A percentile compares a stretch with the other conserved stretches of the same genome.
Evolutionary conservation across 2,329 filamentous ascomycete species (phyloP).

Genomic region (Ceratocystis lukuohia): DNA sequence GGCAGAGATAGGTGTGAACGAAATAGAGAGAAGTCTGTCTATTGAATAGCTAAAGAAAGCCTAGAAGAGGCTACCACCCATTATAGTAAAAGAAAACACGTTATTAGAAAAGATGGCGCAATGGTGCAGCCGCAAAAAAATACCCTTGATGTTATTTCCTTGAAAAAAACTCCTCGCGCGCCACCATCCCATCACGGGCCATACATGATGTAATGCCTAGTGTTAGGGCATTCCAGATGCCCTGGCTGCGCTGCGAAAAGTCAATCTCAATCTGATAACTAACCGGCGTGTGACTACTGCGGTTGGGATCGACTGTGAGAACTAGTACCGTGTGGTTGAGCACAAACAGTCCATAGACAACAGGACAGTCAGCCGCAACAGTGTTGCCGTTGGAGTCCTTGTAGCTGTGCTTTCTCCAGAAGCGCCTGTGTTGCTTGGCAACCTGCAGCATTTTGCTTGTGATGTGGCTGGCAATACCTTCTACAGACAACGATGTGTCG

Average conservation of each 20-base stretch:
- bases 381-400: neutral
- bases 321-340: conserved; percentile 30
- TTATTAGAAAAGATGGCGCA: neutral
- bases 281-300: conserved; percentile 27
- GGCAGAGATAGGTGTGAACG: too few relatives aligned
- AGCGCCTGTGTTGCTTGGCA: conserved; percentile 28
- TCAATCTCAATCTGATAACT: conserved; percentile 33
- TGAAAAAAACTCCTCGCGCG: conserved; percentile 9
- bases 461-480: conserved; percentile 27
- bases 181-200: conserved; percentile 17
- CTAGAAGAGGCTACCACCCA: too few relatives aligned
- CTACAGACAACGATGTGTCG: conserved; percentile 24
- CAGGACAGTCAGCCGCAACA: conserved; percentile 25
- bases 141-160: neutral
- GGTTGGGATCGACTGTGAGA: conserved; percentile 30
- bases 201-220: conserved; percentile 25
- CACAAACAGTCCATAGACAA: conserved; percentile 34
- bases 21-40: too few relatives aligned
- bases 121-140: neutral
- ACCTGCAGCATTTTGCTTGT: conserved; percentile 28
- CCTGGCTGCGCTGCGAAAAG: conserved; percentile 30
- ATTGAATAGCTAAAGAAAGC: too few relatives aligned
- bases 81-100: too few relatives aligned
- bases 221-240: conserved; percentile 35
- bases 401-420: conserved; percentile 23